A percentile compares a stretch with the other conserved stretches of the same genome.
phyloP scores from a whole-genome alignment of 805 yeast species.

The Cyberlindnera subsufficiens region DNA sequence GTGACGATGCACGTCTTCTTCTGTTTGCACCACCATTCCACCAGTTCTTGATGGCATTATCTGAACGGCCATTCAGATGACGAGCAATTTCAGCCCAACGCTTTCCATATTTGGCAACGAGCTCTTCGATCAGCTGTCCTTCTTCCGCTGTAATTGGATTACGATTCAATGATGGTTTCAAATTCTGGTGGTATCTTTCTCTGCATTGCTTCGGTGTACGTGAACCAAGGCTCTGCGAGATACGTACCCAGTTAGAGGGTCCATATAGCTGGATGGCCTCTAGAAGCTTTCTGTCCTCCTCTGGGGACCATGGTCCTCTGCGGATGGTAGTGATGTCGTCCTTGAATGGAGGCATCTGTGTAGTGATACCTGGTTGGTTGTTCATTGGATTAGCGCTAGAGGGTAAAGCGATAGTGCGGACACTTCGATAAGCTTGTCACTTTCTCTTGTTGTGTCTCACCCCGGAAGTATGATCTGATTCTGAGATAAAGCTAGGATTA shows the following conservation, averaged over 20 bases:
- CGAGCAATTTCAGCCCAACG: constrained; percentile 93
- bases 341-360: neutral
- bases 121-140: constrained; percentile 72
- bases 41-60: constrained; percentile 91
- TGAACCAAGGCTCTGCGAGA: constrained; percentile 64
- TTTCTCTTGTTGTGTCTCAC: neutral
- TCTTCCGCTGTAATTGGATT: constrained; percentile 82
- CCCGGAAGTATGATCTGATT: no score
- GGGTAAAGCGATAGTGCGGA: constrained; percentile 5
- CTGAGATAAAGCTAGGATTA: no score
- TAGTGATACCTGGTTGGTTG: neutral
- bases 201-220: constrained; percentile 90
- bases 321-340: constrained; percentile 22
- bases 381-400: constrained; percentile 2
- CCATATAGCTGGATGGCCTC: constrained; percentile 67
- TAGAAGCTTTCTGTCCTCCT: constrained; percentile 70
- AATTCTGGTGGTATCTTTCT: constrained; percentile 86
- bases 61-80: constrained; percentile 81
- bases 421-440: neutral
- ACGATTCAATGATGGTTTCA: constrained; percentile 78
- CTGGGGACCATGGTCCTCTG: constrained; percentile 88
- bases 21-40: constrained; percentile 94
- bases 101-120: constrained; percentile 76
- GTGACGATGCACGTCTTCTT: constrained; percentile 49
- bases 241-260: constrained; percentile 85